Evolutionary conservation across 352 stramenopile genomes (phyloP).

Genomic region (Globisporangium irregulare): DNA sequence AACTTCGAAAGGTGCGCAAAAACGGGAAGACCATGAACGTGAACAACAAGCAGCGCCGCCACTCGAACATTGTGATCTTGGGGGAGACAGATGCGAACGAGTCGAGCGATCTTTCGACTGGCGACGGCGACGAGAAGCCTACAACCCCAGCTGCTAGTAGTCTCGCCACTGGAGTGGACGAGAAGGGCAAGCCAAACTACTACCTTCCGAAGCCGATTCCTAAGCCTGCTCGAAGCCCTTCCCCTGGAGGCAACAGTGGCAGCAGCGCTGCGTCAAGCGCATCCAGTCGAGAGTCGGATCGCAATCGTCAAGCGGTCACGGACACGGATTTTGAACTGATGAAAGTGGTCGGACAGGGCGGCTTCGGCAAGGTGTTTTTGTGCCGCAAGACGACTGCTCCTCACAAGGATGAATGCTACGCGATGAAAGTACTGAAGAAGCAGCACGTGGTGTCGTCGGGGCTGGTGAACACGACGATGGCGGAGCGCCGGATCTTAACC

Average conservation of each 20-base stretch:
- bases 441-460: conserved; percentile 88
- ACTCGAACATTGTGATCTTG: conserved; percentile 87
- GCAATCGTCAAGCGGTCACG: conserved; percentile 47
- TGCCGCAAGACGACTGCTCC: conserved; percentile 91
- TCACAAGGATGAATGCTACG: conserved; percentile 94
- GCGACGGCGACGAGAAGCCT: conserved; percentile 48
- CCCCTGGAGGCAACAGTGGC: conserved; percentile 17
- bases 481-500: conserved; percentile 89
- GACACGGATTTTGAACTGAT: conserved; percentile 96
- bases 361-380: conserved; percentile 98
- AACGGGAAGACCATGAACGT: conserved; percentile 18
- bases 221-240: conserved; percentile 31
- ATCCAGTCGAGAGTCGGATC: conserved; percentile 17
- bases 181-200: conserved; percentile 68
- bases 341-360: conserved; percentile 96
- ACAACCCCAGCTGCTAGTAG: conserved; percentile 6
- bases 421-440: conserved; percentile 98
- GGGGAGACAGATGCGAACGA: conserved; percentile 79
- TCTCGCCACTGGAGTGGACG: conserved; percentile 17
- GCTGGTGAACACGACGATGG: conserved; percentile 93
- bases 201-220: conserved; percentile 75
- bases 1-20: conserved; percentile 47
- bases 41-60: conserved; percentile 37
- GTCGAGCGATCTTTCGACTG: conserved; percentile 68
- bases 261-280: conserved; percentile 8